Conservation (phyloP, 345 rosid genomes). For the Citrus australasica region DNA sequence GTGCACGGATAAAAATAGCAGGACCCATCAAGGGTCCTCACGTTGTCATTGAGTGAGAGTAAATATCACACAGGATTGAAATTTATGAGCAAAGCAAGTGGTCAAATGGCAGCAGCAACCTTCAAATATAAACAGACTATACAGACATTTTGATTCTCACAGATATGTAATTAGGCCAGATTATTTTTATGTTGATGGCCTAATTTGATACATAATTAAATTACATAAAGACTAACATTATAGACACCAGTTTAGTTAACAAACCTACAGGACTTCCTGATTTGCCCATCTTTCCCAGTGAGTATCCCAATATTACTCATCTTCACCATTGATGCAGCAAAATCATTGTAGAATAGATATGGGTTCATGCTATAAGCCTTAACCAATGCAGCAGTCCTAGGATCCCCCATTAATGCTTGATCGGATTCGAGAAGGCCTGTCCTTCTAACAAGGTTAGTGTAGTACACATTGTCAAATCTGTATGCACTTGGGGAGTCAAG, state of each 20-base stretch:
- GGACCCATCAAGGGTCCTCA: too few relatives aligned
- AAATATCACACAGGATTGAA: too few relatives aligned
- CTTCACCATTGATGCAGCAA: slow-evolving; percentile 71
- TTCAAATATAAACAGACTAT: too few relatives aligned
- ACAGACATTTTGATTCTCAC: too few relatives aligned
- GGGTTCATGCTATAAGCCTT: slow-evolving; percentile 48
- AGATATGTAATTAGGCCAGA: too few relatives aligned
- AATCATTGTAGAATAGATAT: slow-evolving; percentile 49
- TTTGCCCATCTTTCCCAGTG: slow-evolving; percentile 57
- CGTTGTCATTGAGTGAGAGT: too few relatives aligned
- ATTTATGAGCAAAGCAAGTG: too few relatives aligned
- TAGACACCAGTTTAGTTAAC: slow-evolving; percentile 25
- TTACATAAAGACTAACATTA: too few relatives aligned
- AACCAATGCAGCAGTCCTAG: slow-evolving; percentile 49
- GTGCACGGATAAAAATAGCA: too few relatives aligned
- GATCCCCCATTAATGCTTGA: slow-evolving; percentile 51
- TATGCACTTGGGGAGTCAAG: slow-evolving; percentile 46
- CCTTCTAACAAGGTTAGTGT: slow-evolving; percentile 47
- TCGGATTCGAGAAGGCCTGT: slow-evolving; percentile 71
- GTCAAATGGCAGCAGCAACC: too few relatives aligned
- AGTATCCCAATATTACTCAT: slow-evolving; percentile 56
- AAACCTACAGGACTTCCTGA: slow-evolving; percentile 65
- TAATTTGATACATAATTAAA: too few relatives aligned
- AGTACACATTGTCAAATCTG: slow-evolving; percentile 71
- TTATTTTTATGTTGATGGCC: too few relatives aligned